Percentiles rank a stretch among this genome's conserved stretches.
Evolutionary conservation across 495 filamentous ascomycete species (phyloP).

Genomic region (Neohortaea acidophila): DNA sequence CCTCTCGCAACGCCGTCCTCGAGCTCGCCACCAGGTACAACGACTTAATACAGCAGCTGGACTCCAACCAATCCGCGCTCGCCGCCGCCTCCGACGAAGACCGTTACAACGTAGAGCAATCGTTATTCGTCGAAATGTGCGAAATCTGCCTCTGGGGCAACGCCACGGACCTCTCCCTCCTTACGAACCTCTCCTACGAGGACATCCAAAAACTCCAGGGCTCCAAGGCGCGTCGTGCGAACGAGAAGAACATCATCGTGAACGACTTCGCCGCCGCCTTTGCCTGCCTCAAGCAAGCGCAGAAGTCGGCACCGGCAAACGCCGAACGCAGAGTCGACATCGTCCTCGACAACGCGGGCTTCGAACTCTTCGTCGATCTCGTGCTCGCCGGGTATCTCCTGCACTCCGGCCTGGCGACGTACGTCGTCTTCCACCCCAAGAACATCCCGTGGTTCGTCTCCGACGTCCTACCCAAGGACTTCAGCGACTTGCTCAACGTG

Average conservation of each 20-base stretch:
- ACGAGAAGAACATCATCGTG: constrained; percentile 76
- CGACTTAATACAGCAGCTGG: constrained; percentile 44
- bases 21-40: constrained; percentile 70
- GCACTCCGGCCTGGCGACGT: constrained; percentile 64
- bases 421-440: constrained; percentile 83
- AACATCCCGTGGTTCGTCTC: constrained; percentile 95
- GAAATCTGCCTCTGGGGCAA: constrained; percentile 98
- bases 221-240: constrained; percentile 61
- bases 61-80: constrained; percentile 28
- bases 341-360: constrained; percentile 89
- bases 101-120: constrained; percentile 50
- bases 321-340: constrained; percentile 72
- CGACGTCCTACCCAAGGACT: constrained; percentile 77
- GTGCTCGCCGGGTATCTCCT: constrained; percentile 82
- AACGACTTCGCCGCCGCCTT: constrained; percentile 71
- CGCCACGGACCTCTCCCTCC: constrained; percentile 82
- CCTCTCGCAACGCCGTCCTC: constrained; percentile 78
- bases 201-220: constrained; percentile 95
- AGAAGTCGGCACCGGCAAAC: constrained; percentile 20
- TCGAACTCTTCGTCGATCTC: constrained; percentile 89
- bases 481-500: constrained; percentile 58
- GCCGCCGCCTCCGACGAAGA: constrained; percentile 30
- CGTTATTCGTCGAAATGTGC: constrained; percentile 83
- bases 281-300: constrained; percentile 46
- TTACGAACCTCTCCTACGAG: constrained; percentile 81